Evolutionary conservation across 495 filamentous ascomycete species (phyloP).

Genomic region (Xylaria bambusicola): DNA sequence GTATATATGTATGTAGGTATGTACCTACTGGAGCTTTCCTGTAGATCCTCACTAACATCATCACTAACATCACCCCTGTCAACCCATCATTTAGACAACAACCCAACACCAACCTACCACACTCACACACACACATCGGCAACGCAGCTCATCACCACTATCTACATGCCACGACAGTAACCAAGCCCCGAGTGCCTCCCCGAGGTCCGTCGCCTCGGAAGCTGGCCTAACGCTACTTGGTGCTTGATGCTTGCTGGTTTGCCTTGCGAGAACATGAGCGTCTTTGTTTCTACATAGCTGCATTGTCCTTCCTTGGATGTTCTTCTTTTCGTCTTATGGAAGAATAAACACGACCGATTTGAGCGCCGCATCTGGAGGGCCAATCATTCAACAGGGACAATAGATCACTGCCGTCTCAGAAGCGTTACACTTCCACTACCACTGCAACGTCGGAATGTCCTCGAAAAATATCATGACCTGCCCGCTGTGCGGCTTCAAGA

Average conservation of each 20-base stretch:
- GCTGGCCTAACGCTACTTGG: not conserved
- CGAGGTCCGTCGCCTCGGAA: conserved; percentile 3
- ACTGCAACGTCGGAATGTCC: not conserved
- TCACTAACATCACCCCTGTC: too few species aligned
- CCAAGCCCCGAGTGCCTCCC: not conserved
- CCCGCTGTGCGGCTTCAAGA: conserved; percentile 49
- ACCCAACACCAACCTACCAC: not conserved
- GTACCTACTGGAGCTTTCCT: too few species aligned
- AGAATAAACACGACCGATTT: not conserved
- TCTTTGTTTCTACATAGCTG: too few species aligned
- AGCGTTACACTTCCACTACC: not conserved
- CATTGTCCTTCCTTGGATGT: too few species aligned
- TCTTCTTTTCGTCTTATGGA: too few species aligned
- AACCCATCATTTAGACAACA: not conserved
- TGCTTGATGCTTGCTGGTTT: too few species aligned
- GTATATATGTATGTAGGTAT: not conserved
- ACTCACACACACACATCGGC: not conserved
- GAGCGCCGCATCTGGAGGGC: not conserved
- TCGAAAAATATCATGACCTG: conserved; percentile 30
- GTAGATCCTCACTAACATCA: too few species aligned
- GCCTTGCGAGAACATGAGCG: too few species aligned
- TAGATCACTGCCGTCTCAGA: too few species aligned
- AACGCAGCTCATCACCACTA: not conserved
- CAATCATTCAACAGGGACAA: not conserved
- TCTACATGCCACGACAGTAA: conserved; percentile 8